phyloP scores from a whole-genome alignment of 139 green algal species.

The Tetradesmus lagerheimii region DNA sequence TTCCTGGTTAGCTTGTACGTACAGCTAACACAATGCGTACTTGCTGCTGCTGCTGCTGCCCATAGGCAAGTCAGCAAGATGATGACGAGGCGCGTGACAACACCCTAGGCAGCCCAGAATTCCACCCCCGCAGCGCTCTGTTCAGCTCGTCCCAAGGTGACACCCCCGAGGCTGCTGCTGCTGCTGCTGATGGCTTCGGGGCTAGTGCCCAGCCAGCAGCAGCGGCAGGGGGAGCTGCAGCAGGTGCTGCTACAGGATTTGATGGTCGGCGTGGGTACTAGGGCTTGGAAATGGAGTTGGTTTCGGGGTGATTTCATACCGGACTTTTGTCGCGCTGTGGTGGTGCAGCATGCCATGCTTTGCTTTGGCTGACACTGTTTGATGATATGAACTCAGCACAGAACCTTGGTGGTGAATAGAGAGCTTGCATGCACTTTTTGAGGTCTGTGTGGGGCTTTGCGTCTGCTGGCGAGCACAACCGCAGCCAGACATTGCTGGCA shows the following conservation, averaged over 20 bases:
- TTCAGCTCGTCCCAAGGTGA: neutral
- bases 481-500: neutral
- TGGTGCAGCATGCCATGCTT: neutral
- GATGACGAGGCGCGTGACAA: neutral
- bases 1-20: neutral
- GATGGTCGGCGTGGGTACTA: neutral
- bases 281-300: neutral
- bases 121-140: neutral
- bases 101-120: neutral
- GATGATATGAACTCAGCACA: too few relatives aligned
- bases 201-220: too few relatives aligned
- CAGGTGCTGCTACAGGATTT: neutral
- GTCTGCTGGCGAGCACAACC: neutral
- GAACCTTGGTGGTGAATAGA: too few relatives aligned
- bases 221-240: neutral
- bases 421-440: too few relatives aligned
- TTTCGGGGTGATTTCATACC: neutral
- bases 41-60: conserved; percentile 6
- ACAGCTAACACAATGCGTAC: neutral
- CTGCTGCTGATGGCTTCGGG: neutral
- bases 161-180: neutral
- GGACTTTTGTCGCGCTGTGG: neutral
- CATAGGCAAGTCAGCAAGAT: neutral
- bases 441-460: neutral
- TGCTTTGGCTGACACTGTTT: too few relatives aligned